Percentiles rank a stretch among this genome's conserved stretches.
These are phyloP conservation scores for Rutstroemia sydowiana DNA, from an alignment of 2,329 filamentous ascomycete genomes.

Conservation along the genomic window DNA sequence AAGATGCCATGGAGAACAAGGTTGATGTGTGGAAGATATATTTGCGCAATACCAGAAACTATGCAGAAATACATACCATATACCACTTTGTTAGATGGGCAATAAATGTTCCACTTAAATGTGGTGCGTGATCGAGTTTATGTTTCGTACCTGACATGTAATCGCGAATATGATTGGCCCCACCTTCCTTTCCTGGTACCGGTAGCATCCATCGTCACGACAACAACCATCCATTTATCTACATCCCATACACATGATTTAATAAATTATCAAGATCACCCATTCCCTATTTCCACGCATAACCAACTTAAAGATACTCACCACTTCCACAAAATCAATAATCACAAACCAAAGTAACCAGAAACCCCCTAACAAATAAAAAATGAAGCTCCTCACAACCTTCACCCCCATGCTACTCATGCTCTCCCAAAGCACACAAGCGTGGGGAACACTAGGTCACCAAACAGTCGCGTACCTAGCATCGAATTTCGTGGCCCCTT, in stretches of 20 bases:
- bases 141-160: not conserved
- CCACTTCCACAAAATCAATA: not conserved
- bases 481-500: constrained; percentile 48
- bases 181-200: not conserved
- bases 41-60: not conserved
- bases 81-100: not conserved
- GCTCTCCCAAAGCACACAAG: constrained; percentile 9
- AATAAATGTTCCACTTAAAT: not conserved
- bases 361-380: no score
- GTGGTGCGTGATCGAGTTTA: no score
- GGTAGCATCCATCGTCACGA: not conserved
- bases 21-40: not conserved
- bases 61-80: not conserved
- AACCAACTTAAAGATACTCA: not conserved
- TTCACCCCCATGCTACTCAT: not conserved
- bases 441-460: constrained; percentile 47
- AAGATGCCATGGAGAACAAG: constrained; percentile 2
- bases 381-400: not conserved
- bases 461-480: constrained; percentile 59
- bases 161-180: not conserved
- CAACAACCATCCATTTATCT: not conserved
- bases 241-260: not conserved
- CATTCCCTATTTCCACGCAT: not conserved
- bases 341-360: not conserved
- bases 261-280: not conserved